A percentile compares a stretch with the other conserved stretches of the same genome.
These are phyloP conservation scores for Dipteronia sinensis DNA, from an alignment of 345 rosid genomes.

Conservation along the genomic window DNA sequence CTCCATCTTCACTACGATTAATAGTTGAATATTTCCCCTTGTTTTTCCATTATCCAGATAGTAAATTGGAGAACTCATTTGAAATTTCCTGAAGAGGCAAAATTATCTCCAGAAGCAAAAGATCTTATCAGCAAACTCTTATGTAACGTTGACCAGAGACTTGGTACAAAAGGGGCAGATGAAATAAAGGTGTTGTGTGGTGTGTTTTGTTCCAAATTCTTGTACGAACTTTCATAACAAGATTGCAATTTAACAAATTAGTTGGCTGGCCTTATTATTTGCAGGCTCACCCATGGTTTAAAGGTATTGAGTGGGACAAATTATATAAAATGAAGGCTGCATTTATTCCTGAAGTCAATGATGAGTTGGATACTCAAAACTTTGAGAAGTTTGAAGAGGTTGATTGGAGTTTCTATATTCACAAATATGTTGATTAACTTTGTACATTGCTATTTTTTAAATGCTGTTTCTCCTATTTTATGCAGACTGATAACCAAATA, in stretches of 20 bases:
- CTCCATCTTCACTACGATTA: constrained; percentile 4
- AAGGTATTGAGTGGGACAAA: constrained; percentile 81
- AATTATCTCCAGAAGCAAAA: constrained; percentile 82
- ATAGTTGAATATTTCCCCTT: neutral
- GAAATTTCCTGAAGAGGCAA: constrained; percentile 97
- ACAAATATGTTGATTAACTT: constrained; percentile 2
- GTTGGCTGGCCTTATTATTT: constrained; percentile 29
- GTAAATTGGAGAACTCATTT: constrained; percentile 97
- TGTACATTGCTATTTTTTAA: constrained; percentile 13
- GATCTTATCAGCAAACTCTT: constrained; percentile 85
- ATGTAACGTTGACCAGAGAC: constrained; percentile 91
- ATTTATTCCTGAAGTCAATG: constrained; percentile 93
- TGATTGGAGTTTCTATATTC: constrained; percentile 17
- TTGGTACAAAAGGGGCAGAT: constrained; percentile 85
- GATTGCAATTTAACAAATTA: constrained; percentile 18
- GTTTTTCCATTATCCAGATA: constrained; percentile 50
- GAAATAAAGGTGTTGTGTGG: constrained; percentile 86
- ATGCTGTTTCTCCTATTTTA: constrained; percentile 14
- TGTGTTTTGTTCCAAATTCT: constrained; percentile 47
- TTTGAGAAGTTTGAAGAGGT: constrained; percentile 99
- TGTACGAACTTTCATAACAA: constrained; percentile 9
- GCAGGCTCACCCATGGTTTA: constrained; percentile 91
- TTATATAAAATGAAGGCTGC: constrained; percentile 93
- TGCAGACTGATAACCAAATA: constrained; percentile 68
- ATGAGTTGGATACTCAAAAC: constrained; percentile 94